These are phyloP conservation scores for Scleromitrula shiraiana DNA, from an alignment of 2,329 filamentous ascomycete species.

Conservation along the genomic window DNA sequence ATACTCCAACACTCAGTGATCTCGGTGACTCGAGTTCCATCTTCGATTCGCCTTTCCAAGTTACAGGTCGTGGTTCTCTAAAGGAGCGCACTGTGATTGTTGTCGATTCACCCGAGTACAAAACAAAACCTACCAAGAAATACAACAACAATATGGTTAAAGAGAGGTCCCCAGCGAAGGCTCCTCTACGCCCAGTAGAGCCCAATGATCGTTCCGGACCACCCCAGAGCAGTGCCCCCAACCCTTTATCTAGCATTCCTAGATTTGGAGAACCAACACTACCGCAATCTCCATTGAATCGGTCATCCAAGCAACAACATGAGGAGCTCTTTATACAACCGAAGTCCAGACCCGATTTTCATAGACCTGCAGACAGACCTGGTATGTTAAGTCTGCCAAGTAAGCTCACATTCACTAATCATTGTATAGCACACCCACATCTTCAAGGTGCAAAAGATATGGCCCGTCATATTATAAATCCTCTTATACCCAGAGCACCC, in stretches of 20 bases:
- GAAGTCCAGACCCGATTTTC: slow-evolving; percentile 27
- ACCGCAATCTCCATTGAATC: slow-evolving; percentile 28
- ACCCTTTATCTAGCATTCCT: slow-evolving; percentile 17
- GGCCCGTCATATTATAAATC: slow-evolving; percentile 20
- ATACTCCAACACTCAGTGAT: slow-evolving; percentile 20
- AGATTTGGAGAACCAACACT: slow-evolving; percentile 28
- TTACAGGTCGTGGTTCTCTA: slow-evolving; percentile 9
- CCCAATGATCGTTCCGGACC: slow-evolving; percentile 18
- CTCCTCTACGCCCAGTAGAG: slow-evolving; percentile 16
- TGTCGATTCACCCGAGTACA: slow-evolving; percentile 13
- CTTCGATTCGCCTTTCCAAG: slow-evolving; percentile 17
- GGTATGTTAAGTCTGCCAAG: slow-evolving; percentile 14
- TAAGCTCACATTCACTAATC: background rate
- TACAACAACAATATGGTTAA: slow-evolving; percentile 27
- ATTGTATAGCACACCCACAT: slow-evolving; percentile 22
- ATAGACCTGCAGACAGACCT: slow-evolving; percentile 20
- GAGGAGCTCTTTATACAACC: slow-evolving; percentile 27
- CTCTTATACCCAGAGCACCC: slow-evolving; percentile 23
- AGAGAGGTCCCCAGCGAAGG: slow-evolving; percentile 28
- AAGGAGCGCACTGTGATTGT: slow-evolving; percentile 15
- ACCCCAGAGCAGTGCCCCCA: slow-evolving; percentile 7
- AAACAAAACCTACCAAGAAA: background rate
- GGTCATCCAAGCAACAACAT: slow-evolving; percentile 18
- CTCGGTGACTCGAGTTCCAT: slow-evolving; percentile 29
- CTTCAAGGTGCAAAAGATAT: slow-evolving; percentile 25